phyloP scores from a whole-genome alignment of 768 basidiomycete genomes.

The Suillus weaverae region DNA sequence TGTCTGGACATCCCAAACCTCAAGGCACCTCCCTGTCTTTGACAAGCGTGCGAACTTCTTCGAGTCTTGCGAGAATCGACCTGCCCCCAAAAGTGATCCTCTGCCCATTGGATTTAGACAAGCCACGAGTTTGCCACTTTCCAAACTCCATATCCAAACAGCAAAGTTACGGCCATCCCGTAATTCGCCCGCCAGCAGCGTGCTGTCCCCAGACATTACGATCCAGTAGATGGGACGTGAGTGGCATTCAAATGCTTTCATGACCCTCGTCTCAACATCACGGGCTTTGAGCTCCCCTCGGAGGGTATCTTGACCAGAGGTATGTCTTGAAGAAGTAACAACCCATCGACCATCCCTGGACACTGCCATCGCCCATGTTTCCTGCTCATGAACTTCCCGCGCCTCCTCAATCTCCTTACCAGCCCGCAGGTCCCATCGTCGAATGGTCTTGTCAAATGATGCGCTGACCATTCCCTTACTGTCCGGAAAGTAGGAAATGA shows the following conservation, averaged over 20 bases:
- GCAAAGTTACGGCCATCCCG: not conserved
- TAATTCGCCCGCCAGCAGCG: conserved; percentile 5
- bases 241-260: not conserved
- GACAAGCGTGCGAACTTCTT: not conserved
- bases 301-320: not conserved
- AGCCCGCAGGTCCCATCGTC: not conserved
- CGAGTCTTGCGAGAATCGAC: not conserved
- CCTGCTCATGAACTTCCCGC: not conserved
- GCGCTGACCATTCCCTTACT: conserved; percentile 4
- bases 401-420: not conserved
- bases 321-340: not conserved
- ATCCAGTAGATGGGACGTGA: rapidly evolving
- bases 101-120: too few species aligned
- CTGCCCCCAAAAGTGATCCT: too few species aligned
- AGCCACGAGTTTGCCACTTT: not conserved
- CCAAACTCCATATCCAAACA: not conserved
- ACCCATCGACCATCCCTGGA: not conserved
- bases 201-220: conserved; percentile 9
- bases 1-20: not conserved
- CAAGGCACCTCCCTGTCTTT: not conserved
- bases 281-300: not conserved
- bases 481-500: conserved; percentile 12
- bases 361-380: rapidly evolving
- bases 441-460: conserved; percentile 10
- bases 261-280: not conserved